These are phyloP conservation scores for Trichoderma citrinoviride DNA, from an alignment of 2,329 filamentous ascomycete species.

Conservation along the genomic window DNA sequence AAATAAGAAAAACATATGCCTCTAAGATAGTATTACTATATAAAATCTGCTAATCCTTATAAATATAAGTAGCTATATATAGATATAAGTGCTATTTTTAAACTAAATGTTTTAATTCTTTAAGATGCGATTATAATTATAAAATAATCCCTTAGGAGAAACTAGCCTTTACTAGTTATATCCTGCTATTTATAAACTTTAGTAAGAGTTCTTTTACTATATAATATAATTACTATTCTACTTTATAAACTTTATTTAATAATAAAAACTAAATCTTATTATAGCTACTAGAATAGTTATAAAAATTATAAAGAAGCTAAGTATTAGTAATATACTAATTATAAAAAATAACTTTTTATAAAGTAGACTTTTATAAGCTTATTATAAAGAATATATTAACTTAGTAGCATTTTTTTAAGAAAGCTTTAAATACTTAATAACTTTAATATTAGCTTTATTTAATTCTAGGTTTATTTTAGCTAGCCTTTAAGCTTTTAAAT, in stretches of 20 bases:
- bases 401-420: constrained; percentile 12
- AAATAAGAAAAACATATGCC: too few relatives aligned
- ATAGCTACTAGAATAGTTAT: neutral
- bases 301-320: constrained; percentile 23
- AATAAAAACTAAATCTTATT: neutral
- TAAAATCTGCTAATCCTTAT: too few relatives aligned
- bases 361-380: constrained; percentile 4
- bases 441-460: constrained; percentile 21
- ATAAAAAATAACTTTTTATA: constrained; percentile 4
- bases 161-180: too few relatives aligned
- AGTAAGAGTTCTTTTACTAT: neutral
- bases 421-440: constrained; percentile 21
- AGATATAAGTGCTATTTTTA: too few relatives aligned
- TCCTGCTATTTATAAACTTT: too few relatives aligned
- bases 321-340: constrained; percentile 9
- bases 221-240: neutral
- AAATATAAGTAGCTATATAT: too few relatives aligned
- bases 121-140: too few relatives aligned
- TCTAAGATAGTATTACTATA: too few relatives aligned
- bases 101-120: too few relatives aligned
- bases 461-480: constrained; percentile 19
- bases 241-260: neutral
- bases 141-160: too few relatives aligned
- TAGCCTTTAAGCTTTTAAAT: constrained; percentile 18
- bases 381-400: neutral